Base-by-base conservation (phyloP, 2,329 filamentous ascomycete genomes). In the Neurospora crassa region DNA sequence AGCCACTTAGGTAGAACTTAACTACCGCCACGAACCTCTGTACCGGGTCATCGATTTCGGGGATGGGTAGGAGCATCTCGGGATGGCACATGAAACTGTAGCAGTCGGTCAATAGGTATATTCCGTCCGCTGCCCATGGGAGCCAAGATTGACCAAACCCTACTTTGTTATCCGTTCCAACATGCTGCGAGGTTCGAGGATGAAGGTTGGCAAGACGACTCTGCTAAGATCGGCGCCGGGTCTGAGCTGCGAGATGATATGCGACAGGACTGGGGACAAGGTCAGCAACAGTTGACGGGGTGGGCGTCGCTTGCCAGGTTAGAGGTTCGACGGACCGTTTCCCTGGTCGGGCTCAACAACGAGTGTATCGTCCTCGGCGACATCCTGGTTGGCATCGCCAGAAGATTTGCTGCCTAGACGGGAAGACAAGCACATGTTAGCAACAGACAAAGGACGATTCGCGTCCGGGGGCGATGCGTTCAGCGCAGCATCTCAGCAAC, bases 141-240 rank as follows among this genome's bases (percentile, higher is more conserved):
- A 16, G 67, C 14, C 37, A 11, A 42, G 20, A 10, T 37, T n/a
- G 59, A 63, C 11, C 16, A 12, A 67, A 40, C 84, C 89, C 76
- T 84, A 97, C 94, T 99, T 99, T 78, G 96, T 99, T 80, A 99
- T 99, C 77, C 96, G 90, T 83, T 99, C 96, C 77, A 99, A 85
- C 96, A 99, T 99, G 77, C 94, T 97, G 78, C 94, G 90, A 34
- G 96, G 96, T 82, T 99, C 96, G 76, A 99, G 89, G 78, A 99
- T 99, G 81, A 99, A 99, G 68, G 96, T 99, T 53, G 96, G 96
- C 71, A 99, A 86, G 43, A 96, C 95, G 74, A 99, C 94, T 77
- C 95, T 89, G 82, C 94, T 97, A 76, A 99, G 85, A 81, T 99
- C 96, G 77, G 96, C 96, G 75, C 96, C 96, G 14, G 96, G 96